Evolutionary conservation across 2,329 filamentous ascomycete species (phyloP).

Genomic region (Cercospora canescens): DNA sequence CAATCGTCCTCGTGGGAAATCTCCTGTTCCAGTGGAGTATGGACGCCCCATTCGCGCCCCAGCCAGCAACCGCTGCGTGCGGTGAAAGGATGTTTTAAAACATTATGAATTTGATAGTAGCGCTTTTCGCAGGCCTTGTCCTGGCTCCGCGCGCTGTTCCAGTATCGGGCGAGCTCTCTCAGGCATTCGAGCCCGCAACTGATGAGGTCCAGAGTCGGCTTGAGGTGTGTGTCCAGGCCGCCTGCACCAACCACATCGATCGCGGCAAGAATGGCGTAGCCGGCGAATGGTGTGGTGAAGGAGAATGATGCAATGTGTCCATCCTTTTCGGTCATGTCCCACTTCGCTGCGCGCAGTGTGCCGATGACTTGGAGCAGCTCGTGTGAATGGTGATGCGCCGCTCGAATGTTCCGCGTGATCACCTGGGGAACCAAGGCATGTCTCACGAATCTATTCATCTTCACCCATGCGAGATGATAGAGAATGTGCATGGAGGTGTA

Average conservation of each 20-base stretch:
- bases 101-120: slow-evolving; percentile 46
- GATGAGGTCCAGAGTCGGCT: slow-evolving; percentile 56
- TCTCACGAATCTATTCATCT: slow-evolving; percentile 63
- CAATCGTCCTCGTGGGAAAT: slow-evolving; percentile 34
- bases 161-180: slow-evolving; percentile 58
- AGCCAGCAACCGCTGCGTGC: slow-evolving; percentile 39
- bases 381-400: slow-evolving; percentile 55
- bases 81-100: slow-evolving; percentile 38
- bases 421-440: slow-evolving; percentile 45
- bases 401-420: slow-evolving; percentile 49
- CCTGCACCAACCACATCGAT: slow-evolving; percentile 67
- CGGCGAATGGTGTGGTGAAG: slow-evolving; percentile 54
- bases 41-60: slow-evolving; percentile 36
- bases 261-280: slow-evolving; percentile 63
- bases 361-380: slow-evolving; percentile 48
- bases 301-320: slow-evolving; percentile 49
- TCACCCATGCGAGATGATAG: slow-evolving; percentile 65
- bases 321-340: slow-evolving; percentile 21
- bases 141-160: slow-evolving; percentile 59
- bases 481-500: slow-evolving; percentile 67
- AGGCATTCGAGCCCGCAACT: slow-evolving; percentile 55
- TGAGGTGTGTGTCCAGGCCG: slow-evolving; percentile 54
- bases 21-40: slow-evolving; percentile 34
- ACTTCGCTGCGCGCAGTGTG: slow-evolving; percentile 23
- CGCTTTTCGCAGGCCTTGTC: slow-evolving; percentile 51